Base-by-base conservation (phyloP, 1,284 basidiomycete genomes). In the Trametes polyzona region DNA sequence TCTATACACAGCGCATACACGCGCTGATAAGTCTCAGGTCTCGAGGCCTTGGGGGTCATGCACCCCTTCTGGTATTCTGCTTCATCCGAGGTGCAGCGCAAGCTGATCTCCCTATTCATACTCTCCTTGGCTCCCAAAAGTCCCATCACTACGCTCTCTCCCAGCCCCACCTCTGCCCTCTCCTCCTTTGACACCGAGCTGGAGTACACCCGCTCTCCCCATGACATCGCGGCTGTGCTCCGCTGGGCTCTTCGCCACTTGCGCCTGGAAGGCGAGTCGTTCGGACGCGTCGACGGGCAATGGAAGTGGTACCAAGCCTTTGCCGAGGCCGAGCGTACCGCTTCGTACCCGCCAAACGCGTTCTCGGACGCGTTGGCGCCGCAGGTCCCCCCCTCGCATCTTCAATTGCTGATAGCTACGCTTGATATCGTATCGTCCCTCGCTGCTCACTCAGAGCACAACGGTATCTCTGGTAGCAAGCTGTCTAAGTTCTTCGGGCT, bases 51-150 rank as follows among this genome's bases (percentile, higher is more conserved):
- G 47, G 89, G 89, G 27, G 78, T 92, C 37, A 91, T 92, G 87
- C 86, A 88, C 65, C 88, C 90, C 4, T 86, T 91, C 68, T 92
- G 87, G 88, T 78, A 88, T 67, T 87, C 88, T 40, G 78, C 89
- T 16, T 89, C 87, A 16, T 81, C 82, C 9, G 80, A 83, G 10
- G 72, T 79, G 29, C 90, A 92, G 69, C 83, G 81, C 65, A 83
- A 75, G 65, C 82, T 92, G 32, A 83, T 90, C 52, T 87, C 87
- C 21, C 78, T 86, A 57, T 91, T 86, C 72, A 76, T 92, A 61
- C 82, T 80, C 61, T 88, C 88, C 6, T 76, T 88, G 69, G 72
- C 77, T 64, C 67, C 79, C 39, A 76, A 76, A 61, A 76, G 61
- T 62, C 70, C 76, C 37, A 74, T 69, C 57, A 73, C 76, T 65